Base-by-base conservation (phyloP, 78 protist species). In the Dictyostelium brefeldianum region DNA sequence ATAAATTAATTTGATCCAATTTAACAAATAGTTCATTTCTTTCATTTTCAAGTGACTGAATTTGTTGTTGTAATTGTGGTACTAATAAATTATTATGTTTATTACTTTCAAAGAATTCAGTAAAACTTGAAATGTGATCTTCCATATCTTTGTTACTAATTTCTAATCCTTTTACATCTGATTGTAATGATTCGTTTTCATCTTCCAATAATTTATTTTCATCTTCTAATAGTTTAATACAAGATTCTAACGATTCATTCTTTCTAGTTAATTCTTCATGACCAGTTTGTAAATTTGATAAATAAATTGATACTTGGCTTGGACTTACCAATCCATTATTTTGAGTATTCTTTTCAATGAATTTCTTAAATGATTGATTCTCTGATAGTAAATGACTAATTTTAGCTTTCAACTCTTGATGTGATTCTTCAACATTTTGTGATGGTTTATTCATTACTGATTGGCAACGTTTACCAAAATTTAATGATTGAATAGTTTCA, bases 381-480 rank as follows among this genome's bases (percentile, higher is more conserved):
- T 74, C 83, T 9, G 22, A 36, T 4, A 25, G 2, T 3, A 75
- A 11, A 12, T 10, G 18, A 12, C 59, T 73, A 4, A 57, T 6
- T 6, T 54, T 31, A 3, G 25, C 4, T 59, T 85, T 74, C 9
- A 85, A 27, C 8, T 85, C 82, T 10, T 77, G 62, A 20, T 31
- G 65, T 5, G 83, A 31, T n/a, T 41, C 20, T 29, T 85, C 83
- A 9, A 22, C 29, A 20, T 85, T 85, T 25, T 56, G 48, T 5
- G 47, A 29, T 59, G 92, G 83, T 25, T 74, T 78, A 62, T 85
- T 85, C 10, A 65, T 53, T 9, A 85, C 83, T 0, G 83, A 74
- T 27, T 85, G 92, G 25, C 78, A 18, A 36, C 65, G 36, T 59
- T 74, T 56, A 18, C 78, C 92, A 64, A 85, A 85, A 47, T 22